phyloP scores from a whole-genome alignment of 768 basidiomycete genomes.

The Tulasnella sp. region DNA sequence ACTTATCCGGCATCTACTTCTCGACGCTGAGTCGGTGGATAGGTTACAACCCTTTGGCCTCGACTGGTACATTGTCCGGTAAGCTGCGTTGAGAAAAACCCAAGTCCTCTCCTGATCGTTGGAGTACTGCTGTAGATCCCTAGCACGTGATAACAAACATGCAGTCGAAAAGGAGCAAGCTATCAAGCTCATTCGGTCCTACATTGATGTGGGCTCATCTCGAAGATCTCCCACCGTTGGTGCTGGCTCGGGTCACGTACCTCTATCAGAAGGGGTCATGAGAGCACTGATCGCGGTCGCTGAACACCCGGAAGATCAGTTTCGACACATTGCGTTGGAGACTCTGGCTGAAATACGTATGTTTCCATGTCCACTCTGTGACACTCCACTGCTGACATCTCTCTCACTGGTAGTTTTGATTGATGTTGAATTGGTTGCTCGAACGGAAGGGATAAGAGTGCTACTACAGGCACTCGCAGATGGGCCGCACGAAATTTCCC shows the following conservation, averaged over 20 bases:
- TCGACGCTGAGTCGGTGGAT: slow-evolving; percentile 64
- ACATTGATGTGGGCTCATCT: slow-evolving; percentile 63
- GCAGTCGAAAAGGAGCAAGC: slow-evolving; percentile 86
- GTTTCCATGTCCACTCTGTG: slow-evolving; percentile 26
- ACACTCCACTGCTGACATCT: not conserved
- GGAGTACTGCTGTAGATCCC: slow-evolving; percentile 43
- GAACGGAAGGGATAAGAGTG: slow-evolving; percentile 77
- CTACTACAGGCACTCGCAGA: slow-evolving; percentile 84
- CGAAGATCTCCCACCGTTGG: slow-evolving; percentile 12
- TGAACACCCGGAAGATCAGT: slow-evolving; percentile 85
- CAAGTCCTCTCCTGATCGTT: not conserved
- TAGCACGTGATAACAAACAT: slow-evolving; percentile 77
- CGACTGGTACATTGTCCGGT: slow-evolving; percentile 92
- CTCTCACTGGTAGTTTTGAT: slow-evolving; percentile 55
- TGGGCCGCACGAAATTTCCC: slow-evolving; percentile 71
- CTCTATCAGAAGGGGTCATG: slow-evolving; percentile 66
- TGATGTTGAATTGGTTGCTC: slow-evolving; percentile 73
- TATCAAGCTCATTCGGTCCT: slow-evolving; percentile 76
- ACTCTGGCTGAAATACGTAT: slow-evolving; percentile 84
- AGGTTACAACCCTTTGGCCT: slow-evolving; percentile 45
- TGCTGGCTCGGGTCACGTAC: slow-evolving; percentile 34
- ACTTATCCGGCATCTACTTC: slow-evolving; percentile 66
- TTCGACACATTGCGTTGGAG: slow-evolving; percentile 72
- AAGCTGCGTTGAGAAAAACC: slow-evolving; percentile 23
- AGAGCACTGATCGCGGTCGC: slow-evolving; percentile 88